These are phyloP conservation scores for Fragaria vesca DNA, from an alignment of 306 rosid genomes.

Conservation along the genomic window DNA sequence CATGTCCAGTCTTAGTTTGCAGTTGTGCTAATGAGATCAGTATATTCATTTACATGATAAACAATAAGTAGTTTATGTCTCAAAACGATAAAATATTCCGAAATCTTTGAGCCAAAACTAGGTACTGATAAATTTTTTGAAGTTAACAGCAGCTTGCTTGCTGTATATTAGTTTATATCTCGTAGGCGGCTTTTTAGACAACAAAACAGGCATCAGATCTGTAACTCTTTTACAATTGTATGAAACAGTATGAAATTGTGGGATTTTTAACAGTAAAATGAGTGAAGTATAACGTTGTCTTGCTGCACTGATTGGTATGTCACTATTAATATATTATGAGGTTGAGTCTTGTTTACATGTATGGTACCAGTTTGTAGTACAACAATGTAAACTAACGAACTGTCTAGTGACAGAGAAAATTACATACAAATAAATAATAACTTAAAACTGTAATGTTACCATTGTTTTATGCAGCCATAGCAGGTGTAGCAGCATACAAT, in stretches of 20 bases:
- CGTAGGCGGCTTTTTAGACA: neutral
- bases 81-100: neutral
- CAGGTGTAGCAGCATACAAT: conserved; percentile 95
- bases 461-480: conserved; percentile 65
- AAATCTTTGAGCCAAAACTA: neutral
- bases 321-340: neutral
- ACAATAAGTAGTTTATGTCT: neutral
- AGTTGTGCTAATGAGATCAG: neutral
- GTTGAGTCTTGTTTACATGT: neutral
- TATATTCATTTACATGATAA: neutral
- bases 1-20: neutral
- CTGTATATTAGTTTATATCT: neutral
- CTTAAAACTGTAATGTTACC: neutral
- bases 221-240: neutral
- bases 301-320: neutral
- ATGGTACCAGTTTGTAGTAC: neutral
- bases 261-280: neutral
- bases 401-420: neutral
- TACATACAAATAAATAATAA: neutral
- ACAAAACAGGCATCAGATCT: neutral
- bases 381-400: neutral
- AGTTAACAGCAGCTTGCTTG: neutral
- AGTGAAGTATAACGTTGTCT: neutral
- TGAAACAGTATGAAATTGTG: neutral
- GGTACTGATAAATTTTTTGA: neutral